Evolutionary conservation across 371 early-diverging fungal species (phyloP), one percentile per base, ranked within the genome.

Genomic region (Circinella minor): DNA sequence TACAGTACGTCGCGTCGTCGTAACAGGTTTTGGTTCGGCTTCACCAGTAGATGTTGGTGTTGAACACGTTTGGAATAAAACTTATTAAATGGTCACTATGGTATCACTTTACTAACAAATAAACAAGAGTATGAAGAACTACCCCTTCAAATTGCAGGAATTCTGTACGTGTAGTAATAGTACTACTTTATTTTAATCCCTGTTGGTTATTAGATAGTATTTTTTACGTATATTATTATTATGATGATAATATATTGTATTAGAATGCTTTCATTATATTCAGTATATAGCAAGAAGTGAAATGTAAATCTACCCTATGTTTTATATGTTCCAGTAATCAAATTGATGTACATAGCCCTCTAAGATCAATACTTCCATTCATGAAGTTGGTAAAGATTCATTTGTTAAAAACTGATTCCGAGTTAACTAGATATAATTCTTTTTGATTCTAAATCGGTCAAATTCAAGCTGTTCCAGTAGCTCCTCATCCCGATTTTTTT

Each of bases 11-110:
- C 84, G 96, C 43, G 98, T 97, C 2, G 98, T 95, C 1, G 96
- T 97, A 17, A 98, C 98, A 11, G 98, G 98, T 4, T 78, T 98
- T 4, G 98, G 98, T 6, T 79, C 95, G 17, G 95, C 98, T 37
- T 93, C 96, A 1, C 98, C 98, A 0, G 84, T 98, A 8, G 98
- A 94, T 61, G 88, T 89, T 3, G 93, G 94, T 54, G 88, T 91
- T 18, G 74, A 81, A n/a, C 76, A 79, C 20, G 86, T 87, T 0
- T 96, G 96, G 97, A 74, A 80, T 27, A 27, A n/a, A 87, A 85
- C 63, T 79, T 98, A n/a, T 61, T 96, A 18, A 85, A 88, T 17
- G 89, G 90, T 1, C 74, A 88, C 43, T 92, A 91, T 70, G 98
- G 96, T 13, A 86, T 97, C 65, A 85, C 88, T 55, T 93, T 94